Percentiles rank a stretch among this genome's conserved stretches.
phyloP scores from a whole-genome alignment of 805 yeast genomes.

The Candida endomychidarum region DNA sequence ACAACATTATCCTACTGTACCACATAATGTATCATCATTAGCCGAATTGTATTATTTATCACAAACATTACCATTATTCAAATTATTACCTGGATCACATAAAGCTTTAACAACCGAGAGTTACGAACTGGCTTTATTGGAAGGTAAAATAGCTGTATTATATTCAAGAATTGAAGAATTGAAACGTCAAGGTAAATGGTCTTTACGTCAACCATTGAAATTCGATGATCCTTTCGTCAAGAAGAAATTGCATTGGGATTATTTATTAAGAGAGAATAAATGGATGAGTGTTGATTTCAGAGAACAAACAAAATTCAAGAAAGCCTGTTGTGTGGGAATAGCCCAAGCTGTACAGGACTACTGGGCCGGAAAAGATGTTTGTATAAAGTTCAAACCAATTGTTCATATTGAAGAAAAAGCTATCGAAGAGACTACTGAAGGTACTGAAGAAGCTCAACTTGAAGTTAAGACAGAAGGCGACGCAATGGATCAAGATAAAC shows the following conservation, averaged over 20 bases:
- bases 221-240: constrained; percentile 61
- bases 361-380: constrained; percentile 68
- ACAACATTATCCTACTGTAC: constrained; percentile 41
- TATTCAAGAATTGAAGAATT: constrained; percentile 91
- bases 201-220: constrained; percentile 77
- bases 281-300: constrained; percentile 82
- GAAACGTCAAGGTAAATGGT: constrained; percentile 86
- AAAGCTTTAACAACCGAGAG: constrained; percentile 83
- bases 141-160: constrained; percentile 87
- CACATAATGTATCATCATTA: constrained; percentile 53
- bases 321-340: constrained; percentile 65
- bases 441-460: not conserved
- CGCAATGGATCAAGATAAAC: constrained; percentile 15
- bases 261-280: constrained; percentile 69
- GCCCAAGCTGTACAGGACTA: constrained; percentile 76
- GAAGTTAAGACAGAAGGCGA: not conserved
- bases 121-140: constrained; percentile 80
- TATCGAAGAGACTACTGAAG: constrained; percentile 1
- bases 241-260: constrained; percentile 67
- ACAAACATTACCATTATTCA: constrained; percentile 82
- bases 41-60: constrained; percentile 86
- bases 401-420: constrained; percentile 15
- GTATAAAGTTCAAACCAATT: constrained; percentile 56
- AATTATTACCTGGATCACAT: constrained; percentile 79
- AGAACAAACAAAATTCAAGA: constrained; percentile 67